Conservation (phyloP, 306 rosid species). For the Ochetophila trinervis region DNA sequence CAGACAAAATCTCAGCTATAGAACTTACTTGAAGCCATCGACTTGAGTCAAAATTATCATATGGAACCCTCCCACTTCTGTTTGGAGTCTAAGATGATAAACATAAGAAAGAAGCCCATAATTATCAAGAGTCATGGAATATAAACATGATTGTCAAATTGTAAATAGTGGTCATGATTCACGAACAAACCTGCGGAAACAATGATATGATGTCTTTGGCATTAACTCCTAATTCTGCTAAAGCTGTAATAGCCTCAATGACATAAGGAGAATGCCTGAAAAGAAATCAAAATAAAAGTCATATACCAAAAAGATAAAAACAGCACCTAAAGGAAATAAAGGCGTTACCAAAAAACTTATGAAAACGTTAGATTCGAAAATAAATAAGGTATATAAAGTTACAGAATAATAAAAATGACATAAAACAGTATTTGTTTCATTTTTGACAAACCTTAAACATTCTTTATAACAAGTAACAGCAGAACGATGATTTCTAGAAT, state of each 20-base stretch:
- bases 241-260: conserved; percentile 80
- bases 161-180: conserved; percentile 16
- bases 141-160: neutral
- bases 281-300: conserved; percentile 25
- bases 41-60: conserved; percentile 72
- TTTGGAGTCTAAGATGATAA: conserved; percentile 54
- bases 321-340: too few relatives aligned
- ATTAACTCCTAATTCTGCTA: conserved; percentile 78
- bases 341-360: neutral
- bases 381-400: neutral
- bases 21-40: conserved; percentile 99
- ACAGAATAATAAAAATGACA: conserved; percentile 9
- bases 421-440: conserved; percentile 1
- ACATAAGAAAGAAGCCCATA: conserved; percentile 14
- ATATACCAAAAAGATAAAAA: neutral
- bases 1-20: neutral
- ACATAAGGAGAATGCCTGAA: conserved; percentile 82
- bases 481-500: conserved; percentile 79
- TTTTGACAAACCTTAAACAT: conserved; percentile 71
- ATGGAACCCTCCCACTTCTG: conserved; percentile 82
- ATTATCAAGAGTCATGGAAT: conserved; percentile 9
- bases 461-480: conserved; percentile 92
- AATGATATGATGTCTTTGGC: conserved; percentile 80
- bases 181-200: conserved; percentile 83
- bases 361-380: neutral